Percentiles rank a stretch among this genome's conserved stretches.
Conservation (phyloP, 108 stramenopile species). For the Nitzschia sp. region DNA sequence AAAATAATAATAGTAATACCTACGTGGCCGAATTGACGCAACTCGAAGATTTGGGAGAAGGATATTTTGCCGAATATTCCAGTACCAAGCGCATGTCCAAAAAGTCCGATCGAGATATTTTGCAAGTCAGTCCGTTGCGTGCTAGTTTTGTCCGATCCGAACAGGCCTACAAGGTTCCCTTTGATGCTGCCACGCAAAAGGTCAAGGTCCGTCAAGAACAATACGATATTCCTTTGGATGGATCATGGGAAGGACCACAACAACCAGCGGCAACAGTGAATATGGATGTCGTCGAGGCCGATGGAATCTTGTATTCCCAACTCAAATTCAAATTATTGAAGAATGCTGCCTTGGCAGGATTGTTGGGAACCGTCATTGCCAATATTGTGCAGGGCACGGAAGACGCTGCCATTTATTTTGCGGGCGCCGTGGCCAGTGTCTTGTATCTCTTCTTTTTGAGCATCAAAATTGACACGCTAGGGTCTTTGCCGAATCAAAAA, state of each 20-base stretch:
- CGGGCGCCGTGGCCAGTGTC: conserved; percentile 67
- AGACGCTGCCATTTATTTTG: conserved; percentile 59
- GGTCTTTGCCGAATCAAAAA: conserved; percentile 35
- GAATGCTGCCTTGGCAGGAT: conserved; percentile 58
- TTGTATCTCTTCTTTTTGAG: conserved; percentile 71
- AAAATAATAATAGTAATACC: conserved; percentile 19
- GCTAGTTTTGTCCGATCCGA: conserved; percentile 73
- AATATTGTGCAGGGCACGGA: conserved; percentile 55
- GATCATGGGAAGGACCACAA: conserved; percentile 63
- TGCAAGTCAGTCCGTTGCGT: conserved; percentile 59
- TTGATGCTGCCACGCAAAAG: conserved; percentile 13
- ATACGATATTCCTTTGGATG: conserved; percentile 46
- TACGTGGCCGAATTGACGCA: conserved; percentile 74
- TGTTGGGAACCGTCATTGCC: conserved; percentile 52
- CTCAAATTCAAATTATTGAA: conserved; percentile 60
- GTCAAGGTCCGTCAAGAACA: conserved; percentile 24
- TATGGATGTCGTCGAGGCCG: conserved; percentile 43
- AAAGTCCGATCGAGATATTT: conserved; percentile 51
- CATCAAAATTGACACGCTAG: conserved; percentile 80
- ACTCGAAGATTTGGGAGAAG: conserved; percentile 80
- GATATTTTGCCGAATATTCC: conserved; percentile 80
- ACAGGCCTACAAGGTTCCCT: conserved; percentile 79
- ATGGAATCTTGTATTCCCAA: conserved; percentile 46
- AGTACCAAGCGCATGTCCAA: conserved; percentile 37
- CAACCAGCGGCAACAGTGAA: conserved; percentile 37